Evolutionary conservation across 2,329 filamentous ascomycete genomes (phyloP).

Genomic region (Colletotrichum cuscutae): DNA sequence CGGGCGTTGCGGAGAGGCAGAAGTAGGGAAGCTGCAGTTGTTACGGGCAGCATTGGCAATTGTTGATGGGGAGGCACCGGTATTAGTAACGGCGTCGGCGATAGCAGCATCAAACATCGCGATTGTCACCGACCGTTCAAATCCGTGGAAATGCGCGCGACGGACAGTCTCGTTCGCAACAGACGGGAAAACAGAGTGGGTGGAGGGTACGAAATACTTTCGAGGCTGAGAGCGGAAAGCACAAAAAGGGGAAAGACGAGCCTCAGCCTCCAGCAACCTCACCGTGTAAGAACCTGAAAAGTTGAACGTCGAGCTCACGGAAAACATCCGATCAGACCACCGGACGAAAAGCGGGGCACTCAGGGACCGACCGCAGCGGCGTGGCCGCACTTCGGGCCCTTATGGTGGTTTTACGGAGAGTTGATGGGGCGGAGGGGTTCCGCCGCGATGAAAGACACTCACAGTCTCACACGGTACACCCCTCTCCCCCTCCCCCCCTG

Average conservation of each 20-base stretch:
- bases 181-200: no score
- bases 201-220: background rate
- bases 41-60: no score
- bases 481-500: no score
- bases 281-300: no score
- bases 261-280: no score
- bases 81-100: background rate
- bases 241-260: background rate
- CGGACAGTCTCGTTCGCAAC: no score
- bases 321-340: slow-evolving; percentile 31
- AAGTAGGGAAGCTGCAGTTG: no score
- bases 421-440: no score
- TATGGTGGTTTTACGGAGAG: background rate
- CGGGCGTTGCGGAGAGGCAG: no score
- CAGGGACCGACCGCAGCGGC: background rate
- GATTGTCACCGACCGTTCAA: background rate
- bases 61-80: background rate
- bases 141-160: background rate
- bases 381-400: slow-evolving; percentile 33
- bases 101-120: background rate
- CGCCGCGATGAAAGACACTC: background rate
- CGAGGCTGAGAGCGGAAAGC: background rate
- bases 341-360: slow-evolving; percentile 13
- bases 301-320: slow-evolving; percentile 2
- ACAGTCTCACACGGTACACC: no score